Conservation (phyloP, 208 protist genomes). For the Leishmania major region DNA sequence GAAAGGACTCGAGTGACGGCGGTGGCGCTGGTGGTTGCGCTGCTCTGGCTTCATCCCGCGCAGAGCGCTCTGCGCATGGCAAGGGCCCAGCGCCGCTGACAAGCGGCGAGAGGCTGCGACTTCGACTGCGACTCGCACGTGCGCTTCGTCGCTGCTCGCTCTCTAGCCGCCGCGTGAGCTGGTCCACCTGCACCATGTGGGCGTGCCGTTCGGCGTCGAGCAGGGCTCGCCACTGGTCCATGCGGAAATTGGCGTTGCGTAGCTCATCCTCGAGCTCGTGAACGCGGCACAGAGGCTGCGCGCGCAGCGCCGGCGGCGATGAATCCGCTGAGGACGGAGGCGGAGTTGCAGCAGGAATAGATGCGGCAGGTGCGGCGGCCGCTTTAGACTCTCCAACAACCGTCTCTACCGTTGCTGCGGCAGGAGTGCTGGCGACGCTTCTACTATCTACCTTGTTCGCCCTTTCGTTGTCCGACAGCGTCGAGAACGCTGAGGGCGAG, state of each 20-base stretch:
- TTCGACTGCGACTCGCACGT: slow-evolving; percentile 14
- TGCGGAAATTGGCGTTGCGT: slow-evolving; percentile 31
- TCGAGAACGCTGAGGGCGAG: slow-evolving; percentile 6
- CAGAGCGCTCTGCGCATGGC: too few species aligned
- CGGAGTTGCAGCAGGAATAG: neutral
- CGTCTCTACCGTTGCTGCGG: neutral
- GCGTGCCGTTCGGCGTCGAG: slow-evolving; percentile 40
- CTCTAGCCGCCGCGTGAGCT: slow-evolving; percentile 37
- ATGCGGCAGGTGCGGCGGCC: neutral
- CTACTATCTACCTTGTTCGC: neutral
- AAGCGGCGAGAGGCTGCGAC: slow-evolving; percentile 16
- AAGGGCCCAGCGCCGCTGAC: neutral
- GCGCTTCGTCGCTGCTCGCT: slow-evolving; percentile 26
- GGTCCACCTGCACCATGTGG: slow-evolving; percentile 33
- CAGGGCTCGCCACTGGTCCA: slow-evolving; percentile 35
- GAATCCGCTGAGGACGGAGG: neutral
- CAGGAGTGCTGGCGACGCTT: neutral
- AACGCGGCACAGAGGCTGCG: slow-evolving; percentile 10
- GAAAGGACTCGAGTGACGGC: neutral
- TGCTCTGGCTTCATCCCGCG: neutral
- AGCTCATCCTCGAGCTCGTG: slow-evolving; percentile 34
- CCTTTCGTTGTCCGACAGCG: neutral
- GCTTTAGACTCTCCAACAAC: neutral
- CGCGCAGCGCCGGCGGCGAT: neutral
- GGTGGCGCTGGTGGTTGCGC: neutral